Evolutionary conservation across 2,329 filamentous ascomycete genomes (phyloP).

Genomic region (Penicillium sp.): DNA sequence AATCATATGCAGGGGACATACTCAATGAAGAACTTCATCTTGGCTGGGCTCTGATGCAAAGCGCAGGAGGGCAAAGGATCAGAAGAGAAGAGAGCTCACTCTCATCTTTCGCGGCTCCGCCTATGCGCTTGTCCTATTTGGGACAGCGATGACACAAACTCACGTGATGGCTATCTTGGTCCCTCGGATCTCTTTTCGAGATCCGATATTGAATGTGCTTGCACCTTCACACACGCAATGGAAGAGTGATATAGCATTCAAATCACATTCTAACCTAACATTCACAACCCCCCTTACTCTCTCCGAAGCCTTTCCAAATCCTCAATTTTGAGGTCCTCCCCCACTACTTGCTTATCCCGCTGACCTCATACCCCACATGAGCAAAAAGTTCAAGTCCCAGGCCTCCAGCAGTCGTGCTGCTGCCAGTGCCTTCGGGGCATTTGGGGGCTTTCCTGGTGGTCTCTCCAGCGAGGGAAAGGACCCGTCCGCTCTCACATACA

Average conservation of each 20-base stretch:
- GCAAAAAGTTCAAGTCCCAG: conserved; percentile 62
- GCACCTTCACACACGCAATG: background rate
- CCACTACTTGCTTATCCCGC: conserved; percentile 22
- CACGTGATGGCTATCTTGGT: conserved; percentile 36
- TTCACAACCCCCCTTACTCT: background rate
- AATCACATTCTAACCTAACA: background rate
- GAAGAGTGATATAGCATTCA: background rate
- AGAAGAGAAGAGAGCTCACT: conserved; percentile 12
- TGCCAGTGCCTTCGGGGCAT: conserved; percentile 48
- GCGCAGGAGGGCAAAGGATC: conserved; percentile 13
- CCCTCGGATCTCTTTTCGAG: conserved; percentile 12
- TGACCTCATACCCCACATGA: conserved; percentile 43
- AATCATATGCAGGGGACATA: conserved; percentile 35
- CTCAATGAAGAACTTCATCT: conserved; percentile 79
- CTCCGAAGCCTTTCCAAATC: conserved; percentile 2
- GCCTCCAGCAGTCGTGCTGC: conserved; percentile 62
- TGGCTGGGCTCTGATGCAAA: conserved; percentile 33
- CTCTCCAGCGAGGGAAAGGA: conserved; percentile 42
- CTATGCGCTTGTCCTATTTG: conserved; percentile 30
- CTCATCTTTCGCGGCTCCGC: conserved; percentile 15
- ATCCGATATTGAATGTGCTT: conserved; percentile 6
- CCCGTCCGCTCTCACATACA: conserved; percentile 73
- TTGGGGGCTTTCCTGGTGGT: conserved; percentile 39
- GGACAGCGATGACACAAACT: conserved; percentile 31
- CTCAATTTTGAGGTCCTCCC: conserved; percentile 15